These are phyloP conservation scores for Blepharisma stoltei DNA, from an alignment of 73 alveolate species.

Conservation along the genomic window DNA sequence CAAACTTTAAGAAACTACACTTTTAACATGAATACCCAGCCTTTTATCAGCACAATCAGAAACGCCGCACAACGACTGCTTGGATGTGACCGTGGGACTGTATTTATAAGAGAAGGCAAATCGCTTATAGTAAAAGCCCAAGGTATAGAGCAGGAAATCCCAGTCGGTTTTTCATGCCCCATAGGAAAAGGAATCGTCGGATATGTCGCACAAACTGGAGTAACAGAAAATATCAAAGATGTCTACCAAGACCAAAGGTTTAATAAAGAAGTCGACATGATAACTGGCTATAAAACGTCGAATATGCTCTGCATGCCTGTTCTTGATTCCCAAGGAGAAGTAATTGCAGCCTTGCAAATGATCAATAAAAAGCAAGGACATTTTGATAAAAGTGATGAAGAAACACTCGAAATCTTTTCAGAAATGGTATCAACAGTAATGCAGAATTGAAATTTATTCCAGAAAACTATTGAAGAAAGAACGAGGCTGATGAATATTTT, in stretches of 20 bases:
- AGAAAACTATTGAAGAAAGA: too few relatives aligned
- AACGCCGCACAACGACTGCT: neutral
- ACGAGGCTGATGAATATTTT: too few relatives aligned
- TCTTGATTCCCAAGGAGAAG: constrained; percentile 52
- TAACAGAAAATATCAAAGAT: constrained; percentile 62
- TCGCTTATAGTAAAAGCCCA: constrained; percentile 34
- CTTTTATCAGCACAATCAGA: too few relatives aligned
- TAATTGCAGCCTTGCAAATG: constrained; percentile 71
- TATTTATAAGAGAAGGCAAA: constrained; percentile 50
- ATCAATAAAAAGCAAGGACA: constrained; percentile 56
- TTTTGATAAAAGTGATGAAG: constrained; percentile 55
- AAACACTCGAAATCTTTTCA: neutral
- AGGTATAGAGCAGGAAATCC: too few relatives aligned
- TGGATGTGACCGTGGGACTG: constrained; percentile 51
- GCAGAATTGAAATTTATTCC: too few relatives aligned
- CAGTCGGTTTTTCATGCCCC: constrained; percentile 41
- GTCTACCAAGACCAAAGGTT: constrained; percentile 73
- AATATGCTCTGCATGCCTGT: constrained; percentile 72
- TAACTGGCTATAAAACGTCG: constrained; percentile 57
- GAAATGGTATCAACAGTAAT: too few relatives aligned
- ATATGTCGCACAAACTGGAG: constrained; percentile 38
- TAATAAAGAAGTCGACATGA: constrained; percentile 54
- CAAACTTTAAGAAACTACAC: too few relatives aligned
- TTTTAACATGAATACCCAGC: too few relatives aligned
- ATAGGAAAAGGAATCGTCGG: constrained; percentile 59